phyloP scores from a whole-genome alignment of 495 filamentous ascomycete genomes.

The Terfezia claveryi region DNA sequence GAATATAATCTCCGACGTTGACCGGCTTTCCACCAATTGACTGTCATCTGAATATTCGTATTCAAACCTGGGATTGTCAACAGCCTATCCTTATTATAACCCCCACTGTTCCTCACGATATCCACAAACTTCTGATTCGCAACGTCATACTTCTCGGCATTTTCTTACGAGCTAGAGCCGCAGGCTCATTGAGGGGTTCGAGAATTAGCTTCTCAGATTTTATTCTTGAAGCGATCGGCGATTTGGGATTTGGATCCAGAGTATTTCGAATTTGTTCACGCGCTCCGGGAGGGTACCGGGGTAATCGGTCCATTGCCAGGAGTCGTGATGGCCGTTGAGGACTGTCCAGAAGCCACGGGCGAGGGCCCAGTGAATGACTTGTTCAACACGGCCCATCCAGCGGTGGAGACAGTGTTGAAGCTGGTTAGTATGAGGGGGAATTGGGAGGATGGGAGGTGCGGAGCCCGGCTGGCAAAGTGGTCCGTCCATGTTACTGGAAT shows the following conservation, averaged over 20 bases:
- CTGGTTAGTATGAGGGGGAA: too few relatives aligned
- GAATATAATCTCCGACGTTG: constrained; percentile 31
- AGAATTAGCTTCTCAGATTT: constrained; percentile 33
- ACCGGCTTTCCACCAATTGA: constrained; percentile 31
- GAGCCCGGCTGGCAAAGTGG: constrained; percentile 30
- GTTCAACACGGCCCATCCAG: constrained; percentile 39
- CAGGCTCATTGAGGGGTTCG: constrained; percentile 41
- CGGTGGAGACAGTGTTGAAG: constrained; percentile 30
- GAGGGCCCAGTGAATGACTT: constrained; percentile 37
- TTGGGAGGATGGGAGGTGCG: too few relatives aligned
- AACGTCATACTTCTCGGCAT: constrained; percentile 31
- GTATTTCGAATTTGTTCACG: constrained; percentile 30
- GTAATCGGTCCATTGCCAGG: constrained; percentile 36
- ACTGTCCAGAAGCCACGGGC: constrained; percentile 30
- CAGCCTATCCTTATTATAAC: constrained; percentile 33
- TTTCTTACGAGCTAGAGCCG: constrained; percentile 26
- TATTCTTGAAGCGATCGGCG: constrained; percentile 32
- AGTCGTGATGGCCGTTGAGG: constrained; percentile 40
- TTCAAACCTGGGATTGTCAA: constrained; percentile 32
- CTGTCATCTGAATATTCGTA: constrained; percentile 31
- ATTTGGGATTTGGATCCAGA: constrained; percentile 33
- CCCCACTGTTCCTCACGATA: constrained; percentile 32
- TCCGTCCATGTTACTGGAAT: constrained; percentile 39
- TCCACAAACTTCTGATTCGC: constrained; percentile 36
- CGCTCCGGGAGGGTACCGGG: constrained; percentile 28